Conservation (phyloP, 2,329 filamentous ascomycete species). For the Drechslerella stenobrocha region DNA sequence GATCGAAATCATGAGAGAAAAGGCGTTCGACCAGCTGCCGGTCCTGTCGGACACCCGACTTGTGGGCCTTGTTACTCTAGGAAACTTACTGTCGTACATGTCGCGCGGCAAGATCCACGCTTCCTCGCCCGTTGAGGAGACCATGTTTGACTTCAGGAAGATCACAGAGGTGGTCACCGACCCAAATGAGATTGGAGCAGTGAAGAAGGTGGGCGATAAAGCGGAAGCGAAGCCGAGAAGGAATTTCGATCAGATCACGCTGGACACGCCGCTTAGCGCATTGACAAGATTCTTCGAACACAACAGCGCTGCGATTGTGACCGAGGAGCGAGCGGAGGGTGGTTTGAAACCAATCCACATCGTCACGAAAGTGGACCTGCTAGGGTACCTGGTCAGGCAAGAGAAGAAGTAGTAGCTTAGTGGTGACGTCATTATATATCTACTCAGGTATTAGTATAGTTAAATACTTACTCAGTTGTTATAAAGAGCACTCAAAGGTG, state of each 20-base stretch:
- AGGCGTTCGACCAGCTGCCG: constrained; percentile 95
- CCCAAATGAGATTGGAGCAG: constrained; percentile 65
- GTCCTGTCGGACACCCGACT: constrained; percentile 76
- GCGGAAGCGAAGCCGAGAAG: constrained; percentile 59
- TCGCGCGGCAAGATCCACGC: constrained; percentile 77
- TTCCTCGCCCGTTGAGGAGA: constrained; percentile 73
- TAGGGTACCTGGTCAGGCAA: constrained; percentile 85
- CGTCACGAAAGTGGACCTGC: constrained; percentile 92
- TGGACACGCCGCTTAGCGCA: constrained; percentile 79
- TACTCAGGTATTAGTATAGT: too few relatives aligned
- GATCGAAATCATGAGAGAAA: constrained; percentile 97
- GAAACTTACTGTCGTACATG: constrained; percentile 89
- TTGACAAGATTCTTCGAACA: constrained; percentile 95
- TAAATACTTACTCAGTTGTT: too few relatives aligned
- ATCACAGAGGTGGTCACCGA: constrained; percentile 91
- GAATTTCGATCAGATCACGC: constrained; percentile 90
- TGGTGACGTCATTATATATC: neutral
- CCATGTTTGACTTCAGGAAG: constrained; percentile 95
- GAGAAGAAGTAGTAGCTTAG: constrained; percentile 54
- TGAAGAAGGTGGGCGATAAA: constrained; percentile 51
- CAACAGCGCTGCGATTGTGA: constrained; percentile 95
- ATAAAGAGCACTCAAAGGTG: too few relatives aligned
- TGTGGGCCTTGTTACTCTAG: constrained; percentile 89
- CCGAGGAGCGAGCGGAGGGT: constrained; percentile 67
- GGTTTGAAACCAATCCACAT: constrained; percentile 79